phyloP scores from a whole-genome alignment of 2,329 filamentous ascomycete species.

The Clonostachys solani region DNA sequence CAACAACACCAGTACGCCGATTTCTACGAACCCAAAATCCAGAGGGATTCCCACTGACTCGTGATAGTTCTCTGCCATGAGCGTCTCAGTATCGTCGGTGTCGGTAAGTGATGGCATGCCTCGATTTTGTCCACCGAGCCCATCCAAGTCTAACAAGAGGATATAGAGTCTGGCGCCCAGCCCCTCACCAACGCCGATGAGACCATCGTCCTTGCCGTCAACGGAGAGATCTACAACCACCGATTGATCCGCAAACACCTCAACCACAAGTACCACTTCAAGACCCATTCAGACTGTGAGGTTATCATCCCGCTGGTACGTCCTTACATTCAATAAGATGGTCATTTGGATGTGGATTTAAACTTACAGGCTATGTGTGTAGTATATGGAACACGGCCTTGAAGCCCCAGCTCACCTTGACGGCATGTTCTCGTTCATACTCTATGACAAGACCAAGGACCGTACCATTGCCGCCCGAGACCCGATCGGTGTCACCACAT shows the following conservation, averaged over 20 bases:
- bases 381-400: slow-evolving; percentile 90
- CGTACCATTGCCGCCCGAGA: slow-evolving; percentile 91
- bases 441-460: slow-evolving; percentile 94
- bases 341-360: not conserved
- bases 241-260: slow-evolving; percentile 85
- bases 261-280: slow-evolving; percentile 87
- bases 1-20: slow-evolving; percentile 80
- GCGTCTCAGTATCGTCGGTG: slow-evolving; percentile 93
- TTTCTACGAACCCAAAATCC: slow-evolving; percentile 4
- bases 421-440: slow-evolving; percentile 99
- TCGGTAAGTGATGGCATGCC: slow-evolving; percentile 57
- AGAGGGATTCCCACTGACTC: slow-evolving; percentile 14
- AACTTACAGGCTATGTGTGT: not conserved
- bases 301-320: slow-evolving; percentile 95
- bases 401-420: slow-evolving; percentile 92
- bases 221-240: slow-evolving; percentile 99
- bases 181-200: slow-evolving; percentile 90
- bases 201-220: slow-evolving; percentile 88
- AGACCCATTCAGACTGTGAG: slow-evolving; percentile 98
- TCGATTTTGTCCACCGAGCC: slow-evolving; percentile 2
- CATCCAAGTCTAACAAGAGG: not conserved
- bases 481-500: slow-evolving; percentile 93
- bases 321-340: slow-evolving; percentile 4
- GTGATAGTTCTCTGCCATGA: slow-evolving; percentile 86
- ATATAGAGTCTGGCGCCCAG: slow-evolving; percentile 87